Conservation (phyloP, 768 basidiomycete species). For the Tulasnella calospora region DNA sequence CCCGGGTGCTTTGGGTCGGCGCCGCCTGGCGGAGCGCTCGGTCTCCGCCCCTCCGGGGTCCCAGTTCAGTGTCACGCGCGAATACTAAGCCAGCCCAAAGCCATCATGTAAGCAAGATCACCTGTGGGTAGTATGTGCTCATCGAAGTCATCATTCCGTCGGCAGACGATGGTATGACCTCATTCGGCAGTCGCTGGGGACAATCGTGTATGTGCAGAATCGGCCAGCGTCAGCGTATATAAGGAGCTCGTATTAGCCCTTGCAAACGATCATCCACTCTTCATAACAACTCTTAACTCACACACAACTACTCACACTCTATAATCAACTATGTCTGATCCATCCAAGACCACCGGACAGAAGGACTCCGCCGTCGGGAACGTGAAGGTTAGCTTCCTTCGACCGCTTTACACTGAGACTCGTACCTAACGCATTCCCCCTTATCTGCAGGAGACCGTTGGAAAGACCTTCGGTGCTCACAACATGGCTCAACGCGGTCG, state of each 20-base stretch:
- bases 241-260: background rate
- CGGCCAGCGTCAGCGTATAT: background rate
- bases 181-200: background rate
- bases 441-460: background rate
- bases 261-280: background rate
- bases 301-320: background rate
- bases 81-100: background rate
- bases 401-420: background rate
- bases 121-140: background rate
- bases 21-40: background rate
- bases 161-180: background rate
- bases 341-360: slow-evolving; percentile 2
- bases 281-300: background rate
- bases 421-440: background rate
- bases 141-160: background rate
- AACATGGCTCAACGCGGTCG: background rate
- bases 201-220: background rate
- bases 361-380: background rate
- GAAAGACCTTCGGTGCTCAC: background rate
- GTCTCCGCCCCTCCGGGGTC: background rate
- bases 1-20: background rate
- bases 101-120: background rate
- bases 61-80: background rate
- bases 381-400: background rate
- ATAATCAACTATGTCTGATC: background rate